Evolutionary conservation across 768 basidiomycete species (phyloP), one percentile per base, ranked within the genome.

Genomic region (Mycena vitilis): DNA sequence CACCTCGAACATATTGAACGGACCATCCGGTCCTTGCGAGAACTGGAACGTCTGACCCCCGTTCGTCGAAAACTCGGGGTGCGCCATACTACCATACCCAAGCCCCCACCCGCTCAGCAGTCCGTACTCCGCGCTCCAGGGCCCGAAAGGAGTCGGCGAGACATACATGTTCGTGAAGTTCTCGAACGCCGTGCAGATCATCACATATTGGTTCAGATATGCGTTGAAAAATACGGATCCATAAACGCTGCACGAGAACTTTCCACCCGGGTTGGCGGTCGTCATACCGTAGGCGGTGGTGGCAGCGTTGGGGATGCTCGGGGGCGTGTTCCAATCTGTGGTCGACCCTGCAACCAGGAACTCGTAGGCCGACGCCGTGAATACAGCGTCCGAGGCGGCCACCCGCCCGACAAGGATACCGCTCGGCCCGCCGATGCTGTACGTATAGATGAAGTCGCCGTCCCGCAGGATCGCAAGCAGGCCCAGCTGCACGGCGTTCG

Each of bases 151-250:
- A 53, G 30, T 34, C 7, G 30, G 13, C 30, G 52, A 34, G 18
- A 53, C 34, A 36, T 53, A 53, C 52, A 53, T 53, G 25, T 53
- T 53, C 30, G 52, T 53, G 52, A 53, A 53, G 34, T 53, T 15
- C 30, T 53, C 52, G 11, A 52, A 52, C 16, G 49, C 49, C 49
- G 52, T 53, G 52, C 52, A 53, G 34, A 53, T 53, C 13, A 53
- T 34, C 15, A 53, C 52, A n/a, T 53, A 53, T 53, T 36, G 34
- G 6, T 20, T 20, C 49, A 52, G 25, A 53, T 53, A 53, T 34
- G 52, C 18, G 30, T 53, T 53, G 52, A 53, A 53, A 36, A 53
- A 53, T 30, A 53, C 52, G 13, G 30, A 53, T 53, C 52, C 30
- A 16, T 53, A 53, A 5, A 36, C 30, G 20, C 20, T 18, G 30